phyloP scores from a whole-genome alignment of 495 filamentous ascomycete species.

The Xylaria telfairii region DNA sequence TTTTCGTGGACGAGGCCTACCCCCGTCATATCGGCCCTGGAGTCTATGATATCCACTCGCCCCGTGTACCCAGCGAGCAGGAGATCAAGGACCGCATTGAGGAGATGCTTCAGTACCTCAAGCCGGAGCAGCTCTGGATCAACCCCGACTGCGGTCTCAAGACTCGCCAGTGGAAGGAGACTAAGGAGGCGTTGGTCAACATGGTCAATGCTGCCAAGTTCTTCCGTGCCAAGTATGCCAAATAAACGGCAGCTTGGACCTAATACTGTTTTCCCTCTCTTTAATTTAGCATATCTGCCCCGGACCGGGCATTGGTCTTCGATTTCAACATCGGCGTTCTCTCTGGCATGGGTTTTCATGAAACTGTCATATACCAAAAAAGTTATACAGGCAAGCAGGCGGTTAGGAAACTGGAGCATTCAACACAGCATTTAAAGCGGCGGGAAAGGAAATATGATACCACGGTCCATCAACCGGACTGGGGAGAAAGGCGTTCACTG shows the following conservation, averaged over 20 bases:
- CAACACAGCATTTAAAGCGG: constrained; percentile 43
- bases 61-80: constrained; percentile 90
- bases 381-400: constrained; percentile 40
- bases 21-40: constrained; percentile 96
- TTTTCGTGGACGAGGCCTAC: constrained; percentile 96
- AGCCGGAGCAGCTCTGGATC: constrained; percentile 96
- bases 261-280: neutral
- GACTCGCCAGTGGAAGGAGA: constrained; percentile 96
- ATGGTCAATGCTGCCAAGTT: constrained; percentile 96
- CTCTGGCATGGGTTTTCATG: constrained; percentile 42
- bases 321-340: constrained; percentile 61
- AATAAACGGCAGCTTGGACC: constrained; percentile 43
- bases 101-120: constrained; percentile 96
- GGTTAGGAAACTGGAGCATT: constrained; percentile 45
- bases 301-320: constrained; percentile 31
- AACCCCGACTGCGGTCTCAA: constrained; percentile 99
- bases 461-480: constrained; percentile 55
- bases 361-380: constrained; percentile 42
- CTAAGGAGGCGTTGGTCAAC: constrained; percentile 88
- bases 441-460: constrained; percentile 40
- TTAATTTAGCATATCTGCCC: constrained; percentile 25
- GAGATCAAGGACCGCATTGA: constrained; percentile 97
- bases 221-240: constrained; percentile 86
- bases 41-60: constrained; percentile 99
- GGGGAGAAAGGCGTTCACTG: constrained; percentile 39